phyloP scores from a whole-genome alignment of 2,329 filamentous ascomycete genomes.

The Phaeosphaeriaceae sp. region DNA sequence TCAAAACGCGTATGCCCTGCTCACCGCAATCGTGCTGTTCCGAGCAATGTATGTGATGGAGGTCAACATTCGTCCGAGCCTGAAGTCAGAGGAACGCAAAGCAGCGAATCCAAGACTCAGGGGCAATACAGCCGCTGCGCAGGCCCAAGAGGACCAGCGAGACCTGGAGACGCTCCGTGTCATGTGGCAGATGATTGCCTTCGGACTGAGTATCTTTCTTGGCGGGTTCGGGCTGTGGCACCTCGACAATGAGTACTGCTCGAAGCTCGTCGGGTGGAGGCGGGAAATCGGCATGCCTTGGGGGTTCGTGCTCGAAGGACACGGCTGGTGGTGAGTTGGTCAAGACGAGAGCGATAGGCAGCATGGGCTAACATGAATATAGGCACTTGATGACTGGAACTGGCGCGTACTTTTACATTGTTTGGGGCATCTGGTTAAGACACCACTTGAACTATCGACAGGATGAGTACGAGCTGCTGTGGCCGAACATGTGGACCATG shows the following conservation, averaged over 20 bases:
- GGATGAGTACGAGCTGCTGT: slow-evolving; percentile 73
- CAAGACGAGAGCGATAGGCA: background rate
- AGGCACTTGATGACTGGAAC: slow-evolving; percentile 83
- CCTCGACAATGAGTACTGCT: slow-evolving; percentile 79
- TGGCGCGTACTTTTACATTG: slow-evolving; percentile 84
- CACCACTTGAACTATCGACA: slow-evolving; percentile 77
- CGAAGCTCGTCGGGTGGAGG: slow-evolving; percentile 69
- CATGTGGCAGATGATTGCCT: slow-evolving; percentile 79
- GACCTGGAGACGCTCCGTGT: slow-evolving; percentile 65
- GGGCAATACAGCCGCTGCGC: slow-evolving; percentile 41
- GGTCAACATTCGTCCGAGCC: slow-evolving; percentile 65
- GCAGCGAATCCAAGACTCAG: slow-evolving; percentile 32
- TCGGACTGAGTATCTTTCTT: slow-evolving; percentile 74
- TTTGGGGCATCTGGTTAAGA: slow-evolving; percentile 83
- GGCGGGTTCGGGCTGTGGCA: slow-evolving; percentile 80
- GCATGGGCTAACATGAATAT: slow-evolving; percentile 31
- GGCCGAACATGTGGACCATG: slow-evolving; percentile 67
- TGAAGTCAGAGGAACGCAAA: slow-evolving; percentile 52
- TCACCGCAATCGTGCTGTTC: slow-evolving; percentile 74
- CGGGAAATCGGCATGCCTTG: slow-evolving; percentile 76
- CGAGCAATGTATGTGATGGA: slow-evolving; percentile 83
- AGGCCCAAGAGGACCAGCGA: slow-evolving; percentile 60
- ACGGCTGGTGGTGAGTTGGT: slow-evolving; percentile 71
- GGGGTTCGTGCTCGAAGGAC: slow-evolving; percentile 76
- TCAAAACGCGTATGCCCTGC: slow-evolving; percentile 76